These are phyloP conservation scores for Mycena chlorophos DNA, from an alignment of 768 basidiomycete genomes.

Conservation along the genomic window DNA sequence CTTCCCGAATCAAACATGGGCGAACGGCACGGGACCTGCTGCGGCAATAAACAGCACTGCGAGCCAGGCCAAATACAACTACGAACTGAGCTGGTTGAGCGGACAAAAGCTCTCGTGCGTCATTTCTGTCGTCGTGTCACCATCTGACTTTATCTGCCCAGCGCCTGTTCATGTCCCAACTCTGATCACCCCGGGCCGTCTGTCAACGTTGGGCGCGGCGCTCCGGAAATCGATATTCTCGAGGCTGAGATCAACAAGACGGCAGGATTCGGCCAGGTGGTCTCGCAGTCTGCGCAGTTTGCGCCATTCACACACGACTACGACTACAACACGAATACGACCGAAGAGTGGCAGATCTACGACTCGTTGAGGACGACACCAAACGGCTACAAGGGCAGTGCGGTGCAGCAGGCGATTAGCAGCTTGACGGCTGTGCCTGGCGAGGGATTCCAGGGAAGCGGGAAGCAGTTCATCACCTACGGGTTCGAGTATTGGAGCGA, in stretches of 20 bases:
- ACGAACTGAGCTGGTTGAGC: slow-evolving; percentile 67
- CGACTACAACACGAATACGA: slow-evolving; percentile 33
- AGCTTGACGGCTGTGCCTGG: slow-evolving; percentile 47
- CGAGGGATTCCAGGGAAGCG: slow-evolving; percentile 60
- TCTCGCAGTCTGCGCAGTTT: slow-evolving; percentile 77
- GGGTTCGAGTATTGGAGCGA: slow-evolving; percentile 79
- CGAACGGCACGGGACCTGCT: slow-evolving; percentile 53
- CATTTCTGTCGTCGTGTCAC: background rate
- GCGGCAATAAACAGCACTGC: slow-evolving; percentile 57
- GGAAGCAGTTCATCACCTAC: slow-evolving; percentile 49
- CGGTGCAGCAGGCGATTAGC: slow-evolving; percentile 60
- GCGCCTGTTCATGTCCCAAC: slow-evolving; percentile 73
- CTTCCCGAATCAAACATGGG: slow-evolving; percentile 65
- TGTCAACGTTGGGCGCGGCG: slow-evolving; percentile 56
- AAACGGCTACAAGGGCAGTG: slow-evolving; percentile 50
- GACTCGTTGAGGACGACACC: slow-evolving; percentile 33
- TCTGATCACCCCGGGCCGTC: slow-evolving; percentile 79
- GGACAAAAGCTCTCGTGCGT: slow-evolving; percentile 77
- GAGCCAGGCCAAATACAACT: slow-evolving; percentile 53
- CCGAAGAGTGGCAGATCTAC: slow-evolving; percentile 36
- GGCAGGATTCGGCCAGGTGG: slow-evolving; percentile 46
- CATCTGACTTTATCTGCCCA: slow-evolving; percentile 24
- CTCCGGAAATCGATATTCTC: slow-evolving; percentile 82
- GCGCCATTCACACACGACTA: slow-evolving; percentile 55
- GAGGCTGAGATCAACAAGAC: slow-evolving; percentile 72